Evolutionary conservation across 2,329 filamentous ascomycete genomes (phyloP), one percentile per base, ranked within the genome.

Genomic region (Trichothecium roseum): DNA sequence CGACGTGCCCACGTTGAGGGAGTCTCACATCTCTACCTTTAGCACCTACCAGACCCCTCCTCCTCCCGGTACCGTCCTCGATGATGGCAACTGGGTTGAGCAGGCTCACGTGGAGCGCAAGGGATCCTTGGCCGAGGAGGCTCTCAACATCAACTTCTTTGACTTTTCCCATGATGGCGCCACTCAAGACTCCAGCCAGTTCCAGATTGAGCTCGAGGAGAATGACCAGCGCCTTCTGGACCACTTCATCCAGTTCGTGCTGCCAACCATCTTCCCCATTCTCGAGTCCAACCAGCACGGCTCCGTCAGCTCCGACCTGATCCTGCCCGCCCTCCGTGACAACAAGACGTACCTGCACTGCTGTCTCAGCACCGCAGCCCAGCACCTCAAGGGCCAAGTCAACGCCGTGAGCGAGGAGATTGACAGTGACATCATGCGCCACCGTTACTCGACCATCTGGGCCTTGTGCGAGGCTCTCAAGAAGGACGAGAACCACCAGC

Each of bases 331-430:
- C 7, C 70, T 98, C 24, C 84, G 93, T 55, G 83, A 74, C 48
- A 98, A 96, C 72, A 88, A 84, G 58, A 82, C 80, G 46, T 98
- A 95, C 59, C 72, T 95, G 22, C 88, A 96, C 67, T 95, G 88
- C 66, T 96, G 89, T 62, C 68, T 98, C 42, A 93, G 86, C 66
- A 86, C 93, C 40, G 79, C 91, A 8, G 89, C 88, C 3, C 84
- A 93, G 53, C 91, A 98, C 62, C 77, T 84, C 61, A 95, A 95
- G 68, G 83, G 81, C 0, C 72, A 78, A 52, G 49, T 42, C 36
- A 69, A 74, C 38, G 60, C 81, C 6, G 62, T 72, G 32, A 73
- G 69, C 36, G 81, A 86, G 37, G 78, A 87, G 50, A 79, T 94
- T 38, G 86, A 95, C 59, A 74, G 79, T 43, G 87, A 95, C 54